Conservation (phyloP, 257 asterid genomes). For the Nicotiana paniculata region DNA sequence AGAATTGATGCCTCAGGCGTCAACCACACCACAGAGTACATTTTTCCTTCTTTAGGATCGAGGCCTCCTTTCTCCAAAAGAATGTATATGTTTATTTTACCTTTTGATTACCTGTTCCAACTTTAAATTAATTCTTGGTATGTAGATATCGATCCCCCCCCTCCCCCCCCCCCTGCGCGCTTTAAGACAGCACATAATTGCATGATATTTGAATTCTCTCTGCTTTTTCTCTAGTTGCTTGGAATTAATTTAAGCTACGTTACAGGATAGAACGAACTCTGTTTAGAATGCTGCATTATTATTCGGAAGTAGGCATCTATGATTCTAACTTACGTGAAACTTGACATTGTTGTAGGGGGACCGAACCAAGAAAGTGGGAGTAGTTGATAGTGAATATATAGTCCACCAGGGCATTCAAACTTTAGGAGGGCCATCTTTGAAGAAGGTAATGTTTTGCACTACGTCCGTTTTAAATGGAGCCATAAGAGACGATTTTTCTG, state of each 20-base stretch:
- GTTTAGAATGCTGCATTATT: not conserved
- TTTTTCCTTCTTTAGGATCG: too few species aligned
- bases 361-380: slow-evolving; percentile 78
- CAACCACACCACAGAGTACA: too few species aligned
- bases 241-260: not conserved
- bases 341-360: slow-evolving; percentile 49
- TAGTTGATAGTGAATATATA: slow-evolving; percentile 83
- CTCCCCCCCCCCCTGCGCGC: not conserved
- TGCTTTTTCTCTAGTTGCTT: not conserved
- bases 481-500: not conserved
- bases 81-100: not conserved
- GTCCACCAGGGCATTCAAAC: slow-evolving; percentile 97
- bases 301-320: not conserved
- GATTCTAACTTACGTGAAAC: not conserved
- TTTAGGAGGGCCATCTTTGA: slow-evolving; percentile 75
- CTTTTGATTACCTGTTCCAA: too few species aligned
- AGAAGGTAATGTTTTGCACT: slow-evolving; percentile 35
- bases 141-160: too few species aligned
- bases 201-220: not conserved
- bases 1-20: not conserved
- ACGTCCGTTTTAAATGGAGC: not conserved
- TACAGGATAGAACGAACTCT: not conserved
- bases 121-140: too few species aligned
- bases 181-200: not conserved
- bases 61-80: not conserved